These are phyloP conservation scores for Brassica rapa DNA, from an alignment of 345 rosid genomes.

Conservation along the genomic window DNA sequence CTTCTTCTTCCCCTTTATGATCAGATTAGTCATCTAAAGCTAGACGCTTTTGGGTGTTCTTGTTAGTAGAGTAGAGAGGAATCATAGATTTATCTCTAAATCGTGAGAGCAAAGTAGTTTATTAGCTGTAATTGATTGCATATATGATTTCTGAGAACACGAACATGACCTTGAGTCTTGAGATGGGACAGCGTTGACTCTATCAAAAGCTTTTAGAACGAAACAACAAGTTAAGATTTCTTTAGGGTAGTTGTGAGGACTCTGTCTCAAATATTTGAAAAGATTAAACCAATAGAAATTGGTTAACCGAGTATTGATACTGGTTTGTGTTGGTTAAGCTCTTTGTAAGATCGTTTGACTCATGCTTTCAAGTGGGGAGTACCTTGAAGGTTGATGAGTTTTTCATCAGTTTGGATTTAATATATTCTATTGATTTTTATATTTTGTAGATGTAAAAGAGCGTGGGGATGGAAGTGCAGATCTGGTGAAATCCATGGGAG, in stretches of 20 bases:
- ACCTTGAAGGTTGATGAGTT: background rate
- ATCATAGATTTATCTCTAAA: no score
- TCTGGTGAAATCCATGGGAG: slow-evolving; percentile 54
- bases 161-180: background rate
- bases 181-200: background rate
- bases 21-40: background rate
- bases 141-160: background rate
- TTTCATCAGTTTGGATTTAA: background rate
- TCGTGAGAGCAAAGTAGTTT: background rate
- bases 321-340: background rate
- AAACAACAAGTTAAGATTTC: background rate
- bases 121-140: background rate
- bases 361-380: background rate
- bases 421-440: background rate
- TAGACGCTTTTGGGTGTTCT: no score
- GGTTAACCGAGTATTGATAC: background rate
- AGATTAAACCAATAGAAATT: background rate
- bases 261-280: background rate
- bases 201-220: background rate
- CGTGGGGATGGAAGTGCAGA: slow-evolving; percentile 43
- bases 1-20: slow-evolving; percentile 11
- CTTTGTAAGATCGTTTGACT: background rate
- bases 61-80: no score
- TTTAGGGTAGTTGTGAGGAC: background rate
- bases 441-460: slow-evolving; percentile 23